These are phyloP conservation scores for Exophiala mesophila DNA, from an alignment of 2,329 filamentous ascomycete genomes.

Conservation along the genomic window DNA sequence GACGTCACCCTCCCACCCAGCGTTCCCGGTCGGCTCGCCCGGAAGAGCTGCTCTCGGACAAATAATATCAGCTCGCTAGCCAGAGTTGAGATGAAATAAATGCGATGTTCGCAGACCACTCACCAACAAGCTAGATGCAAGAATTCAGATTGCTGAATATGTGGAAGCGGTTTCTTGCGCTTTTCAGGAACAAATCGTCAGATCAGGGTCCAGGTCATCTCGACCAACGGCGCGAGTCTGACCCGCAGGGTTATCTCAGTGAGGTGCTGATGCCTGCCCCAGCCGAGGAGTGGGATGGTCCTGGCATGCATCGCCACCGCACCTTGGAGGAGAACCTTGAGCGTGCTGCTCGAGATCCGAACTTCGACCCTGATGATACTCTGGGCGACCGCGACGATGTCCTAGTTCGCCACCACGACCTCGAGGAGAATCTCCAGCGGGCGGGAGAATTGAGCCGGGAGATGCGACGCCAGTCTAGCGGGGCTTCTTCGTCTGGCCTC, in stretches of 20 bases:
- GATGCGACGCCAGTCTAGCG: constrained; percentile 7
- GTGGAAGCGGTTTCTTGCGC: no score
- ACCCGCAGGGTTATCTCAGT: constrained; percentile 4
- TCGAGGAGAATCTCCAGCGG: constrained; percentile 12
- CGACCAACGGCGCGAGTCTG: constrained; percentile 1
- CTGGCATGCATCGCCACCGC: constrained; percentile 7
- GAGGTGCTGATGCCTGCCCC: constrained; percentile 7
- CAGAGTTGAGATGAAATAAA: no score
- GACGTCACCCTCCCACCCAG: no score
- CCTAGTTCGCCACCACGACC: constrained; percentile 10
- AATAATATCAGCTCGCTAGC: no score
- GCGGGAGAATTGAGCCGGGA: constrained; percentile 7
- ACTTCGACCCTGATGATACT: constrained; percentile 1
- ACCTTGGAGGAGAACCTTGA: constrained; percentile 8
- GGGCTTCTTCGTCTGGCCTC: no score
- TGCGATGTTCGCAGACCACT: no score
- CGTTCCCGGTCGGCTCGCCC: no score
- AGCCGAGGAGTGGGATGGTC: constrained; percentile 6
- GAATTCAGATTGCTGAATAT: no score
- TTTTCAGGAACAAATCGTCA: no score
- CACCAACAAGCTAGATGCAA: no score
- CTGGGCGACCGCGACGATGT: constrained; percentile 2
- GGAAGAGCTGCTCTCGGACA: no score
- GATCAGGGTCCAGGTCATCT: no score
- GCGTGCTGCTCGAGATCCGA: constrained; percentile 3